Conservation (phyloP, 345 rosid genomes). For the Brassica carinata region DNA sequence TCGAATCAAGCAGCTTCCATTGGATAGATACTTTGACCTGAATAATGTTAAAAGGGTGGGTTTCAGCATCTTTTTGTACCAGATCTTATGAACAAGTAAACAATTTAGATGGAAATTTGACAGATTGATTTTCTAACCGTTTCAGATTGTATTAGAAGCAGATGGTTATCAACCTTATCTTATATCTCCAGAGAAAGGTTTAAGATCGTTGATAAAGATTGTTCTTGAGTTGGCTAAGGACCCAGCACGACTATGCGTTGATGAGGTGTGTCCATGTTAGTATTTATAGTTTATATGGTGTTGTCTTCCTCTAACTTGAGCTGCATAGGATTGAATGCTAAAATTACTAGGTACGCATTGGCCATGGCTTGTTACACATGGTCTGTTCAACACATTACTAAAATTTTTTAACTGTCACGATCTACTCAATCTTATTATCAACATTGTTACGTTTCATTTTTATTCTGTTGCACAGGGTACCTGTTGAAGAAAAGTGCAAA, state of each 20-base stretch:
- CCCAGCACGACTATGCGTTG: constrained; percentile 91
- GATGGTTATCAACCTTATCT: constrained; percentile 99
- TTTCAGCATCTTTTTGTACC: constrained; percentile 23
- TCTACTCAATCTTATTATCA: background rate
- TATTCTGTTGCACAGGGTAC: constrained; percentile 57
- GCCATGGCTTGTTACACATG: constrained; percentile 22
- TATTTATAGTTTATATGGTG: constrained; percentile 14
- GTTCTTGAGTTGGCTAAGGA: constrained; percentile 98
- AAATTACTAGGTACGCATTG: constrained; percentile 6
- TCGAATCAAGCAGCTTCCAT: constrained; percentile 93
- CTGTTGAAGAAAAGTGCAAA: constrained; percentile 92
- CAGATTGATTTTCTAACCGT: background rate
- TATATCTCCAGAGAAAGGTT: constrained; percentile 98
- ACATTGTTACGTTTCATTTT: constrained; percentile 10
- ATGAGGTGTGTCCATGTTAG: constrained; percentile 66
- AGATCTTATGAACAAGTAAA: background rate
- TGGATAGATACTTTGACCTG: constrained; percentile 94
- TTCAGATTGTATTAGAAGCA: constrained; percentile 69
- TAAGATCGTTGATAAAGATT: constrained; percentile 92
- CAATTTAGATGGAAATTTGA: constrained; percentile 24
- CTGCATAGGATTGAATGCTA: constrained; percentile 15
- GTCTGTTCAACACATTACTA: constrained; percentile 12
- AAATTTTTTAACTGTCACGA: constrained; percentile 1
- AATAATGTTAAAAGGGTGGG: constrained; percentile 92
- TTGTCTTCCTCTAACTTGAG: constrained; percentile 20